Percentiles rank a stretch among this genome's conserved stretches.
Conservation (phyloP, 306 rosid genomes). For the Medicago arabica region DNA sequence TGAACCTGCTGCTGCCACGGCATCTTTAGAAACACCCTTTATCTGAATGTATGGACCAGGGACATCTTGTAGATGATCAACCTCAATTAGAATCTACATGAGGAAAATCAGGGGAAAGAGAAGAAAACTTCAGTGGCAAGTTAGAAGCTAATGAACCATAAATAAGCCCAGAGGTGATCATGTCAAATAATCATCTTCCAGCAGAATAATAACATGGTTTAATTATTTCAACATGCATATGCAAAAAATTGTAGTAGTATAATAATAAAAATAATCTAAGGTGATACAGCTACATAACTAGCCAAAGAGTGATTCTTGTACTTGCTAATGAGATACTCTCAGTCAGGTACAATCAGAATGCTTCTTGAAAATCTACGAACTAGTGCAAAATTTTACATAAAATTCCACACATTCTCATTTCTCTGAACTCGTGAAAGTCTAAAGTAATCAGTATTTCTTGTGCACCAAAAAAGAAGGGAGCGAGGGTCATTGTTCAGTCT, state of each 20-base stretch:
- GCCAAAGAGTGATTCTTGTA: conserved; percentile 17
- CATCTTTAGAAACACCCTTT: conserved; percentile 93
- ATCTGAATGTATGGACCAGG: conserved; percentile 91
- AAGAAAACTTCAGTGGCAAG: conserved; percentile 24
- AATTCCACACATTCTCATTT: background rate
- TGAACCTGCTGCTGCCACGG: conserved; percentile 91
- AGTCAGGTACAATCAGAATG: background rate
- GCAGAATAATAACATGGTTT: conserved; percentile 12
- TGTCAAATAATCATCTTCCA: conserved; percentile 7
- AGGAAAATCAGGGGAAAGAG: conserved; percentile 5
- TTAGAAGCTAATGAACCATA: conserved; percentile 28
- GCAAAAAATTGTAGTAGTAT: conserved; percentile 23
- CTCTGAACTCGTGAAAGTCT: background rate
- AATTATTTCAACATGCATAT: conserved; percentile 32
- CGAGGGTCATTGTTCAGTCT: conserved; percentile 21
- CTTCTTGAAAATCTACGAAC: background rate
- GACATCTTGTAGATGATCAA: conserved; percentile 94
- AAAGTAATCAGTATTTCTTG: conserved; percentile 3
- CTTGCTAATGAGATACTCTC: conserved; percentile 22
- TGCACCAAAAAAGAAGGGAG: conserved; percentile 24
- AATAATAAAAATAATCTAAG: conserved; percentile 3
- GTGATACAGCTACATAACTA: conserved; percentile 3
- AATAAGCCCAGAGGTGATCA: conserved; percentile 25
- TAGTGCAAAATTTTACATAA: background rate
- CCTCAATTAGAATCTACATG: conserved; percentile 81